Conservation (phyloP, 2,329 filamentous ascomycete genomes). For the Xylariales sp. region DNA sequence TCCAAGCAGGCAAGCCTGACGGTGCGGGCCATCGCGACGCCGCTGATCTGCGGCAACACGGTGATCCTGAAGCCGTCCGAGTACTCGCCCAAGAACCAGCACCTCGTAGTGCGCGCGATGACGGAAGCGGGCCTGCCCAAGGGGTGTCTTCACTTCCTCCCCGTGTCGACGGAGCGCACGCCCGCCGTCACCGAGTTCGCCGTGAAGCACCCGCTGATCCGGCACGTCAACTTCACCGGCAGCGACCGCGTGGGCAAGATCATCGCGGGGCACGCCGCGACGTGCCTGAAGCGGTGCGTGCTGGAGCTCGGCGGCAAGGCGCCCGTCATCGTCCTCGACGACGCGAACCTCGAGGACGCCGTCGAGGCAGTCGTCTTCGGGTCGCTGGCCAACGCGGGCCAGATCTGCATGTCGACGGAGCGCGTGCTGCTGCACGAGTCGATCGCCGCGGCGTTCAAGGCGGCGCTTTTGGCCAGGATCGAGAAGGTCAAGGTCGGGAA, state of each 20-base stretch:
- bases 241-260: conserved; percentile 79
- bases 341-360: conserved; percentile 80
- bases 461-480: conserved; percentile 66
- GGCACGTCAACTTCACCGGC: conserved; percentile 90
- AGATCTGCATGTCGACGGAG: conserved; percentile 90
- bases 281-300: conserved; percentile 80
- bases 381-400: conserved; percentile 78
- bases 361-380: conserved; percentile 76
- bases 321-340: conserved; percentile 80
- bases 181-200: conserved; percentile 73
- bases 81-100: conserved; percentile 71
- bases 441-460: conserved; percentile 60
- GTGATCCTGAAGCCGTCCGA: conserved; percentile 79
- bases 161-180: conserved; percentile 73
- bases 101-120: conserved; percentile 71
- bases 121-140: conserved; percentile 80
- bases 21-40: conserved; percentile 53
- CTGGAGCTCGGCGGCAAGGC: conserved; percentile 89
- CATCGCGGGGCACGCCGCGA: conserved; percentile 75
- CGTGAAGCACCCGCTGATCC: conserved; percentile 74
- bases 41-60: conserved; percentile 76
- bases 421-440: conserved; percentile 70
- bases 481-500: conserved; percentile 52
- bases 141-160: conserved; percentile 80
- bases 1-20: conserved; percentile 28